Evolutionary conservation across 2,329 filamentous ascomycete genomes (phyloP).

Genomic region (Arachnomyces sp.): DNA sequence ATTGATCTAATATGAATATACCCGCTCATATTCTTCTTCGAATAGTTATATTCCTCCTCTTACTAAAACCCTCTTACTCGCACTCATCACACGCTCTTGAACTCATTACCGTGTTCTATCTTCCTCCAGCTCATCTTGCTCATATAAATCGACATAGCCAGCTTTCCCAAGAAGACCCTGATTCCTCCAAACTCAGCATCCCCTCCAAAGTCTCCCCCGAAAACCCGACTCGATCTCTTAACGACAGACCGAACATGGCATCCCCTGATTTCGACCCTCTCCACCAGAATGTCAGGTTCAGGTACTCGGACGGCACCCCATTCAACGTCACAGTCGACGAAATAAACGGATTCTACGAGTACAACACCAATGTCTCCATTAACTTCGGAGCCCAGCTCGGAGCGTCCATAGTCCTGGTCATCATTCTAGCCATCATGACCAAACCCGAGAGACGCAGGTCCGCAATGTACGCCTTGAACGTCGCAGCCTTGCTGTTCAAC

Average conservation of each 20-base stretch:
- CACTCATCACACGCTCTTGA: background rate
- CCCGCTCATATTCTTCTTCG: background rate
- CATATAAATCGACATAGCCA: no score
- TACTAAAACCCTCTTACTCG: background rate
- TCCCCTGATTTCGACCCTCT: constrained; percentile 41
- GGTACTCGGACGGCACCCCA: constrained; percentile 34
- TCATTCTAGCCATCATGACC: constrained; percentile 60
- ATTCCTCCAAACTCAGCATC: no score
- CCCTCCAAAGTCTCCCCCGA: background rate
- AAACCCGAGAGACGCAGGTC: constrained; percentile 56
- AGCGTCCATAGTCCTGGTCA: constrained; percentile 55
- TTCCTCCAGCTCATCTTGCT: no score
- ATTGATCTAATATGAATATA: no score
- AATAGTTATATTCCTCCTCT: background rate
- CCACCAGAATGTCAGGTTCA: constrained; percentile 44
- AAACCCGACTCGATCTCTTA: background rate
- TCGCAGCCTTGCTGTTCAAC: constrained; percentile 52
- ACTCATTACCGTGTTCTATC: no score
- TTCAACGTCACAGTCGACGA: constrained; percentile 34
- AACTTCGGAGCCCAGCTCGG: constrained; percentile 65
- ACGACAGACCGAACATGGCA: constrained; percentile 7
- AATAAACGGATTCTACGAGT: constrained; percentile 40
- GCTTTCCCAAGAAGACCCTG: no score
- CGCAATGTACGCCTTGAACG: constrained; percentile 58
- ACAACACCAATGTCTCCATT: constrained; percentile 45